Base-by-base conservation (phyloP, 805 yeast genomes). In the Spathaspora girioi region DNA sequence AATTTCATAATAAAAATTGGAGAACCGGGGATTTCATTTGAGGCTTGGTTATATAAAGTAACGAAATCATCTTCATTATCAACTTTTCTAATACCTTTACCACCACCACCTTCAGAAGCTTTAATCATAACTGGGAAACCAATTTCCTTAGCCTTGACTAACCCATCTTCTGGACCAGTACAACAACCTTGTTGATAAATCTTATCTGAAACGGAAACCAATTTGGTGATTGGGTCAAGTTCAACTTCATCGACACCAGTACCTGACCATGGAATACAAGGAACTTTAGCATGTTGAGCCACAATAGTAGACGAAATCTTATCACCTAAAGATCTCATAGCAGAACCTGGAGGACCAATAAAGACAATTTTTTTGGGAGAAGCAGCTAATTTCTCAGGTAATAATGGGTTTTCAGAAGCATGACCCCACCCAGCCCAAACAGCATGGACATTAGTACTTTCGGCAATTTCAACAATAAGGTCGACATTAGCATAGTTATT, bases 341-440 rank as follows among this genome's bases (percentile, higher is more conserved):
- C 99, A 43, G 91, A 86, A 42, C 97, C 98, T 58, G 99, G 99
- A 55, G 99, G 99, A 58, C 99, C 99, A 68, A 94, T 94, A 65
- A 94, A 94, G 50, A 94, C 79, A 62, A 96, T 87, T 64, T 81
- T 88, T 70, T 90, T 87, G 54, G 92, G 90, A 17, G 97, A 90
- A n/a, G 86, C 86, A 14, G 98, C 97, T 68, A 94, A 79, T 70
- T 81, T 83, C 71, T 94, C 99, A 27, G 99, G 99, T 58, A 94
- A 81, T 45, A 76, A 69, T 26, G 99, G 99, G 74, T 96, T 93
- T 76, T 94, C 99, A n/a, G 97, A 89, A 27, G 99, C 99, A 68
- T 96, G 99, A 63, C 99, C 99, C 99, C 99, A 94, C 63, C 99
- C 99, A 35, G 99, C 99, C 99, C 99, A 94, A 52, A 94, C 99